Evolutionary conservation across 306 rosid genomes (phyloP), one percentile per base, ranked within the genome.

Genomic region (Gynostemma pentaphyllum): DNA sequence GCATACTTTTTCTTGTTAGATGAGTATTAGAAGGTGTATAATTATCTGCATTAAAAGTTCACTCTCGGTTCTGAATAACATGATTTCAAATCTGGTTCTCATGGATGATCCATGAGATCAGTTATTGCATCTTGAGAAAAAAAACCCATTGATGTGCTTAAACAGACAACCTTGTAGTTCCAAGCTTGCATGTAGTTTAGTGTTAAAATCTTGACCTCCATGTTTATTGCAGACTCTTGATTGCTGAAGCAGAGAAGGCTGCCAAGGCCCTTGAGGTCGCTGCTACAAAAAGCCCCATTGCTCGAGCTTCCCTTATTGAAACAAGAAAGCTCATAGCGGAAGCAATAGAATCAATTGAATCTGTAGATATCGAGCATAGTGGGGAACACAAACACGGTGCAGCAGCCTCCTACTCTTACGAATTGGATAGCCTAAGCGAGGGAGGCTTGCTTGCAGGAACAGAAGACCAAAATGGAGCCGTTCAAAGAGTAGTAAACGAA

Each of bases 211-310:
- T 32, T 3, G 37, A 32, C 37, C 7, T 32, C 37, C 37, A 32
- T 32, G 37, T 32, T 32, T 32, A 2, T 61, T 60, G 68, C 83
- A 92, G 99, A 69, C 72, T 84, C 63, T 68, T 92, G 85, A 92
- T 92, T 79, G 83, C 84, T 41, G 97, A 92, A 84, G 97, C 99
- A 62, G 90, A 92, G 79, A 88, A 82, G 74, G 99, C 99, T 23
- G 95, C 99, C 76, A 75, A 78, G 78, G 89, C 80, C 64, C 94
- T 92, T 46, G 99, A 88, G 81, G 78, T 74, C 71, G 88, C 95
- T 32, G 99, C 99, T 2, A 72, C 68, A 6, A 88, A 63, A 81
- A 92, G 90, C 69, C 83, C 94, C 45, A 56, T 81, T 63, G 96
- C 87, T 47, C 95, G 52, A 72, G 94, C 89, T 72, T 92, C 99